phyloP scores from a whole-genome alignment of 2,329 filamentous ascomycete species.

The Penicillium palitans region DNA sequence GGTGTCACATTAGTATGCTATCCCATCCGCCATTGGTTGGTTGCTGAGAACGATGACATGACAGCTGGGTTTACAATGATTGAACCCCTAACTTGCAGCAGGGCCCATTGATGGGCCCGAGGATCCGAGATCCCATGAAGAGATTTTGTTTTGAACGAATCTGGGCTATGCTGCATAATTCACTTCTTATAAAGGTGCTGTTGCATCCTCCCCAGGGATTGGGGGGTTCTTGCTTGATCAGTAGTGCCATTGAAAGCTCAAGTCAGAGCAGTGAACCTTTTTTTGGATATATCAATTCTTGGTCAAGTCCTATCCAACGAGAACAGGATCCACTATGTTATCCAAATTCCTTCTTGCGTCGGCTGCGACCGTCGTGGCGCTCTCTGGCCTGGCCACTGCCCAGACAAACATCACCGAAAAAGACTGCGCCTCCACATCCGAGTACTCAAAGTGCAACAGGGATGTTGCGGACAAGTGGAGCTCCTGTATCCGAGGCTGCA shows the following conservation, averaged over 20 bases:
- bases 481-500: constrained; percentile 22
- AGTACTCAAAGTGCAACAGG: constrained; percentile 23
- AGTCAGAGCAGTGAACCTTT: neutral
- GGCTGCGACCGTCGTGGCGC: constrained; percentile 11
- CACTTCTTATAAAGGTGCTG: constrained; percentile 3
- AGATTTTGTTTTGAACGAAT: neutral
- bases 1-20: neutral
- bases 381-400: constrained; percentile 16
- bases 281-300: neutral
- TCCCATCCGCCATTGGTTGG: neutral
- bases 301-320: neutral
- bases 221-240: neutral
- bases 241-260: neutral
- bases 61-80: constrained; percentile 24
- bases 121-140: constrained; percentile 2
- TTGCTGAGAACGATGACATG: constrained; percentile 21
- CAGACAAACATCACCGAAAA: constrained; percentile 28
- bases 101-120: constrained; percentile 1
- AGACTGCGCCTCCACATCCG: constrained; percentile 21
- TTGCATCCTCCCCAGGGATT: neutral
- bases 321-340: constrained; percentile 13
- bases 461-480: constrained; percentile 23
- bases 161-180: neutral
- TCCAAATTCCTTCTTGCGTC: constrained; percentile 17
- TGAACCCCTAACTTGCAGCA: constrained; percentile 11